Percentiles rank a stretch among this genome's conserved stretches.
These are phyloP conservation scores for Hypomyces rosellus DNA, from an alignment of 2,329 filamentous ascomycete genomes.

Conservation along the genomic window DNA sequence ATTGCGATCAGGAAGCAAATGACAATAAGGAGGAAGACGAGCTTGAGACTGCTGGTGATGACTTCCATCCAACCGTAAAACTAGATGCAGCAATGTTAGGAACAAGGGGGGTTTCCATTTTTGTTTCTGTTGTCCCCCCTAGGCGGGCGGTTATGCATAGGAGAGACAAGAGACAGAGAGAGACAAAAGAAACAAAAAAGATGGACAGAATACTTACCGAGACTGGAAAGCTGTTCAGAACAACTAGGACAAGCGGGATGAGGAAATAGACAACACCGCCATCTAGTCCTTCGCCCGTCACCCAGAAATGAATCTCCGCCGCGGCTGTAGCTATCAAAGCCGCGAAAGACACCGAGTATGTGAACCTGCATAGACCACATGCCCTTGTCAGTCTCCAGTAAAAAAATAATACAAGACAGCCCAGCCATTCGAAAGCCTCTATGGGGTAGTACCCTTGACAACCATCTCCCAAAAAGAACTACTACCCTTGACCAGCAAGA, in stretches of 20 bases:
- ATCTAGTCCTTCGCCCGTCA: constrained; percentile 12
- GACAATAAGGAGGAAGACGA: constrained; percentile 20
- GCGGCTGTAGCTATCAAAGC: constrained; percentile 20
- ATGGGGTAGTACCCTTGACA: too few species aligned
- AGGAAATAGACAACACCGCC: constrained; percentile 18
- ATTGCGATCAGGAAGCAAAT: constrained; percentile 17
- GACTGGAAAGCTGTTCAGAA: constrained; percentile 19
- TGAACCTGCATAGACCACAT: constrained; percentile 16
- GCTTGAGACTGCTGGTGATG: constrained; percentile 18
- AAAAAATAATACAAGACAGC: too few species aligned
- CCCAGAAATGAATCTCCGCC: constrained; percentile 21
- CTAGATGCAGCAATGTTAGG: constrained; percentile 9
- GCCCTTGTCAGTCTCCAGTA: too few species aligned
- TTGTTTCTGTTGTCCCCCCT: too few species aligned
- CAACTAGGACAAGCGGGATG: constrained; percentile 17
- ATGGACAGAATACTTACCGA: constrained; percentile 14
- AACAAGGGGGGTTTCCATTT: too few species aligned
- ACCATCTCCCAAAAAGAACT: too few species aligned
- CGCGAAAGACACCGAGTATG: constrained; percentile 23
- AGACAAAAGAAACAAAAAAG: not conserved
- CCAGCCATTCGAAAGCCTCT: too few species aligned
- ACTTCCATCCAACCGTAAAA: constrained; percentile 25
- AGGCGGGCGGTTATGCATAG: too few species aligned
- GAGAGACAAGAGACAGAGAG: too few species aligned
- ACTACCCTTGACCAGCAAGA: too few species aligned